Conservation (phyloP, 2,329 filamentous ascomycete species). For the Beauveria asiatica region DNA sequence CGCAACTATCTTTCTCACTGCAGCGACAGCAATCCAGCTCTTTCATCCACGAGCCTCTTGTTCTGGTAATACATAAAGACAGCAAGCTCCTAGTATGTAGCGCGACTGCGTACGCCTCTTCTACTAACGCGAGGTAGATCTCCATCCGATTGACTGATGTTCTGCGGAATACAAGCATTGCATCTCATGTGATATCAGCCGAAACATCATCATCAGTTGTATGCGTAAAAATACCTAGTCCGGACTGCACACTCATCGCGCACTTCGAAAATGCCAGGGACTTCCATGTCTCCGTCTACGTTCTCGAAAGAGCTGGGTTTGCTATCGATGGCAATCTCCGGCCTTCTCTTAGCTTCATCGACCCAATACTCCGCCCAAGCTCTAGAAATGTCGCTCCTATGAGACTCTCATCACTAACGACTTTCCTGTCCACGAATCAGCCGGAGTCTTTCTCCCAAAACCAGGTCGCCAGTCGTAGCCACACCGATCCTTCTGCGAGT, state of each 20-base stretch:
- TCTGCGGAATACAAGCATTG: not conserved
- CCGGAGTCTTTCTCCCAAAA: not conserved
- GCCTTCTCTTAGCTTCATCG: not conserved
- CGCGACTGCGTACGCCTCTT: too few relatives aligned
- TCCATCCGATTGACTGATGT: slow-evolving; percentile 7
- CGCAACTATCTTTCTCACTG: not conserved
- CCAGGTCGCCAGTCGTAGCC: not conserved
- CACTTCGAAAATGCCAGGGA: slow-evolving; percentile 25
- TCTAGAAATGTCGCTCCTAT: not conserved
- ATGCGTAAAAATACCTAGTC: slow-evolving; percentile 18
- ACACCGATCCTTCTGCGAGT: not conserved
- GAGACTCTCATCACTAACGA: slow-evolving; percentile 1
- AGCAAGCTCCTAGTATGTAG: slow-evolving; percentile 3
- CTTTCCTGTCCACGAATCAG: not conserved
- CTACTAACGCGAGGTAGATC: not conserved
- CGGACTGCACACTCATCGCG: slow-evolving; percentile 18
- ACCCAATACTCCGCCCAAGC: not conserved
- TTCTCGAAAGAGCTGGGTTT: slow-evolving; percentile 25
- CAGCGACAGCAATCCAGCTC: not conserved
- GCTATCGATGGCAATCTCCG: slow-evolving; percentile 12
- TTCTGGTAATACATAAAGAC: not conserved
- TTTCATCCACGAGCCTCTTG: not conserved
- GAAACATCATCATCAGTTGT: slow-evolving; percentile 17
- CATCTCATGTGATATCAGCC: not conserved
- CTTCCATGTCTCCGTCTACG: slow-evolving; percentile 23